Evolutionary conservation across 2,329 filamentous ascomycete genomes (phyloP), one percentile per base, ranked within the genome.

Genomic region (Aspergillus neoniger): DNA sequence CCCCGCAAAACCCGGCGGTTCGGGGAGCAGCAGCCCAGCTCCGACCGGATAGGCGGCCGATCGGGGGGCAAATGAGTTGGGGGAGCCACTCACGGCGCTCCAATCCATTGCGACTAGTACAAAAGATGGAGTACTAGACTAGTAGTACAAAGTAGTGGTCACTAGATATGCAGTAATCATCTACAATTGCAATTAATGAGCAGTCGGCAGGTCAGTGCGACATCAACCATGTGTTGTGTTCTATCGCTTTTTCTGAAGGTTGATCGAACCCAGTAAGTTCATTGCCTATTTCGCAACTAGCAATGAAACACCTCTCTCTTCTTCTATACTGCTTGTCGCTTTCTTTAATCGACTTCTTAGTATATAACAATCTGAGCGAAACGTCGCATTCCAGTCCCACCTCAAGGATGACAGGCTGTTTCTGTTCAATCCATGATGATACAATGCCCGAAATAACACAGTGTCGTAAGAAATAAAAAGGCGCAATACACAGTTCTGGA

Each of bases 11-110:
- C 56, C 63, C 63, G 63, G 61, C 58, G 59, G 47, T 60, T 63
- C 67, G 67, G 66, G 66, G 67, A 69, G 65, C 43, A 54, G 55
- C 5, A 36, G 41, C 7, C 41, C 43, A 62, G 51, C 67, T 69
- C 67, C 67, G 67, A 60, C 17, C 17, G 52, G 54, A 19, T 43
- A 38, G 25, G 17, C 41, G 21, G 43, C 43, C 19, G 54, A 48
- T 15, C 43, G 17, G 25, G 25, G 17, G 25, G 25, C 52, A 8
- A 14, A 54, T 28, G 32, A 12, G 5, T 41, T 38, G 44, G 30
- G 47, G 28, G 19, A 23, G 23, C 55, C 32, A 57, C 47, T 39
- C 30, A 36, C 15, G 23, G 12, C 8, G 36, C 47, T 25, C n/a
- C 7, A 50, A 21, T 32, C 4, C 47, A 32, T 32, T 50, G 15